Evolutionary conservation across 495 filamentous ascomycete genomes (phyloP), one percentile per base, ranked within the genome.

Genomic region (Hypoxylon fragiforme): DNA sequence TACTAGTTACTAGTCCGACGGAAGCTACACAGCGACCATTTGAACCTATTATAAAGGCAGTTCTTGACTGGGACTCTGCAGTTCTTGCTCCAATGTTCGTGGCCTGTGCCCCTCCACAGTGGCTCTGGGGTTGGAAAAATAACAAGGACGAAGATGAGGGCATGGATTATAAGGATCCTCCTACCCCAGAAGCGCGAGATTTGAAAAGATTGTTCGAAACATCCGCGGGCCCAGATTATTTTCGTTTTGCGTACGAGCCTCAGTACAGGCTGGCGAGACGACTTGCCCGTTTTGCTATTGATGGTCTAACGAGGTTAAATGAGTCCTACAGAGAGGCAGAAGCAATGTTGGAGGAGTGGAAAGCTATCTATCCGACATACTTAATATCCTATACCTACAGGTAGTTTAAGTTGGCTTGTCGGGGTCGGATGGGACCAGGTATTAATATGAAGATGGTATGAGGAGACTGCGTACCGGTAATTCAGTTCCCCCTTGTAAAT

Each of bases 191-290:
- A 39, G 21, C 3, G n/a, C 15, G 26, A 0, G 12, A 50, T 21
- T 20, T 75, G 34, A 76, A 79, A 67, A 73, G 66, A 66, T 69
- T 76, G 2, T 51, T 80, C 22, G 70, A 71, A 9, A 52, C 68
- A 7, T 55, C 64, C 28, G 56, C 60, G 15, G 65, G 68, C 3
- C 28, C n/a, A 4, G 22, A 52, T 0, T 69, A 52, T 35, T 13
- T 44, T 7, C 45, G 22, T 1, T 63, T 62, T 32, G 58, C 61
- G 0, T 70, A 72, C 36, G 18, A 22, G 3, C 44, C 48, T 1
- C 38, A 44, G 26, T 69, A 57, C 30, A 50, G 65, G 8, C 18
- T 69, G 16, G 69, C 66, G 6, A 56, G 68, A 24, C 48, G 46
- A 32, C 47, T 70, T n/a, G 47, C 60, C n/a, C 48, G 28, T 5